Conservation (phyloP, 2,329 filamentous ascomycete species). For the Thielaviopsis ethacetica region DNA sequence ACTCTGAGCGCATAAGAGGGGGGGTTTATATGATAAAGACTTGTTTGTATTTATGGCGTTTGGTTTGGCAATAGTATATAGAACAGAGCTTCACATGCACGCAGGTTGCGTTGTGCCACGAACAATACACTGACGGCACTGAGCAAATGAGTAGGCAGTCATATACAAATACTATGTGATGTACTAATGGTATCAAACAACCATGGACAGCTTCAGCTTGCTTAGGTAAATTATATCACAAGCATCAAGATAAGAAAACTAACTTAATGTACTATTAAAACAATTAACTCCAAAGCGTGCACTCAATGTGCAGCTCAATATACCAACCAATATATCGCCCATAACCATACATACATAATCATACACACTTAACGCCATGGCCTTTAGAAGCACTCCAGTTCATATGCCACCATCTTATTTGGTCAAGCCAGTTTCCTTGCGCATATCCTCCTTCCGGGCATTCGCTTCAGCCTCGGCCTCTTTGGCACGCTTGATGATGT, state of each 20-base stretch:
- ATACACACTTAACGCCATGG: neutral
- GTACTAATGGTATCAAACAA: no score
- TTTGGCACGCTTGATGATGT: constrained; percentile 20
- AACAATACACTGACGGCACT: no score
- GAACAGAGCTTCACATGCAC: neutral
- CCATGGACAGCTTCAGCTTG: no score
- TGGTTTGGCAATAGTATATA: neutral
- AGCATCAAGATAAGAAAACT: no score
- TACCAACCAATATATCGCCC: neutral
- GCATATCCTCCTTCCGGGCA: constrained; percentile 30
- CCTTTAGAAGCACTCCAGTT: neutral
- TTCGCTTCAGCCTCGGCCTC: constrained; percentile 26
- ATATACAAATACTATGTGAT: no score
- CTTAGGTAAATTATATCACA: no score
- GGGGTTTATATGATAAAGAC: neutral
- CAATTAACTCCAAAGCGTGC: neutral
- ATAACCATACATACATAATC: neutral
- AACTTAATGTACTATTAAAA: neutral
- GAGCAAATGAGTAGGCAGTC: no score
- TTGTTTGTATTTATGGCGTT: neutral
- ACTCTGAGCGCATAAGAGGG: constrained; percentile 47
- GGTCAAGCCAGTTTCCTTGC: constrained; percentile 30
- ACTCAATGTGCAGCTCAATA: neutral
- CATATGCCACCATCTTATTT: constrained; percentile 14
- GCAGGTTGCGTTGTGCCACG: no score